These are phyloP conservation scores for Boletus mariae DNA, from an alignment of 1,284 basidiomycete genomes.

Conservation along the genomic window DNA sequence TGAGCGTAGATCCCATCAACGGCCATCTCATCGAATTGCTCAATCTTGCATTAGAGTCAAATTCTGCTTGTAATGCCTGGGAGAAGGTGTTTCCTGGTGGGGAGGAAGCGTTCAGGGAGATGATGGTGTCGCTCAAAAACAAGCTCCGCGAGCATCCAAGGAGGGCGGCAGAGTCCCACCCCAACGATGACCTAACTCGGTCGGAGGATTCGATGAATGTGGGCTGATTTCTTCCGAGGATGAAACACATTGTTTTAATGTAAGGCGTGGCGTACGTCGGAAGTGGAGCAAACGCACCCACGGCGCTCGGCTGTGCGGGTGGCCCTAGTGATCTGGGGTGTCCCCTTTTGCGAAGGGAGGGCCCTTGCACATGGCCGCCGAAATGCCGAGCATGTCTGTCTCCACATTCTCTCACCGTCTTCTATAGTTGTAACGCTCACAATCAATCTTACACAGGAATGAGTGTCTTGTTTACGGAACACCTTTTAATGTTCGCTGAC, in stretches of 20 bases:
- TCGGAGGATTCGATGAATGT: slow-evolving; percentile 33
- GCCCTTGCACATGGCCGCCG: slow-evolving; percentile 22
- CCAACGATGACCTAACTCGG: slow-evolving; percentile 16
- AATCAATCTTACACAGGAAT: slow-evolving; percentile 35
- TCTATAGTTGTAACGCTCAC: slow-evolving; percentile 28
- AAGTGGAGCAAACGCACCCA: slow-evolving; percentile 27
- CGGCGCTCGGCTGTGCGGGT: slow-evolving; percentile 21
- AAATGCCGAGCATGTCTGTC: slow-evolving; percentile 33
- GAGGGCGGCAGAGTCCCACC: slow-evolving; percentile 16
- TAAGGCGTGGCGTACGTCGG: slow-evolving; percentile 13
- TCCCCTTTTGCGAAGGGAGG: slow-evolving; percentile 10
- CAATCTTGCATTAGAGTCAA: slow-evolving; percentile 74
- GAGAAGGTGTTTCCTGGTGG: slow-evolving; percentile 35
- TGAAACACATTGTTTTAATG: slow-evolving; percentile 29
- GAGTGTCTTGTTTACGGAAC: slow-evolving; percentile 32
- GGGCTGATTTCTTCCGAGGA: slow-evolving; percentile 18
- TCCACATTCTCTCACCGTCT: slow-evolving; percentile 36
- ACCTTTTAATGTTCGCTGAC: slow-evolving; percentile 19
- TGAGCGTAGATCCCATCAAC: slow-evolving; percentile 85
- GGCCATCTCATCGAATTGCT: slow-evolving; percentile 82
- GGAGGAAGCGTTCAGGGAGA: slow-evolving; percentile 35
- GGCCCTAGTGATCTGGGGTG: slow-evolving; percentile 31
- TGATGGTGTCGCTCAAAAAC: slow-evolving; percentile 35
- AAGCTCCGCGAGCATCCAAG: slow-evolving; percentile 32
- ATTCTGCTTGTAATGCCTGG: slow-evolving; percentile 31